These are phyloP conservation scores for Verticillium nonalfalfae DNA, from an alignment of 2,329 filamentous ascomycete genomes.

Conservation along the genomic window DNA sequence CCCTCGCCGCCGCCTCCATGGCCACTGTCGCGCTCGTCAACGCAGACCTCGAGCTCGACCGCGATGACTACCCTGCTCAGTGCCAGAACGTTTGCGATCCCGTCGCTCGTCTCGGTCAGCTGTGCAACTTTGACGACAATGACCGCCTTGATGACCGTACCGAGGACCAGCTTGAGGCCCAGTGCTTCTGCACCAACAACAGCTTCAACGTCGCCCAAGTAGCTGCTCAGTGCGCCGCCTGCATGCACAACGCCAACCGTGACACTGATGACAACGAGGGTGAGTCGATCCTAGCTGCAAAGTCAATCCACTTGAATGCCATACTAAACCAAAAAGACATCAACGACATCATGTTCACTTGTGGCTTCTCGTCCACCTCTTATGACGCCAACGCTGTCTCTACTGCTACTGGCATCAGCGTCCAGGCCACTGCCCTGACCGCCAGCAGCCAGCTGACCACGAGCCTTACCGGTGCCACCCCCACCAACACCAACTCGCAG, in stretches of 20 bases:
- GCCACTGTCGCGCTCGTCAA: conserved; percentile 7
- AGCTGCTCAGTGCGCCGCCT: conserved; percentile 20
- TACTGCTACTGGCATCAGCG: conserved; percentile 9
- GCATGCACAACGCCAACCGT: conserved; percentile 8
- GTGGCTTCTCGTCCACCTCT: conserved; percentile 12
- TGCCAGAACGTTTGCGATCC: conserved; percentile 12
- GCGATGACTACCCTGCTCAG: conserved; percentile 12
- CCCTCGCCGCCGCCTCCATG: conserved; percentile 6
- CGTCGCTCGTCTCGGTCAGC: conserved; percentile 8
- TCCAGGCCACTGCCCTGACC: conserved; percentile 9
- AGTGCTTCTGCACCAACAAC: conserved; percentile 33
- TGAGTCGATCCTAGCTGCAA: neutral
- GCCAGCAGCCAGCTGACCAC: conserved; percentile 11
- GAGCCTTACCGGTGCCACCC: conserved; percentile 3
- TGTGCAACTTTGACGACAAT: conserved; percentile 13
- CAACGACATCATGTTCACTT: conserved; percentile 12
- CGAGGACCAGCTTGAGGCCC: conserved; percentile 27
- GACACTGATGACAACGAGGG: conserved; percentile 7
- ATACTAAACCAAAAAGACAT: conserved; percentile 5
- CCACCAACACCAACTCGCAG: neutral
- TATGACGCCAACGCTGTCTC: conserved; percentile 3
- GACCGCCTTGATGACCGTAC: conserved; percentile 20
- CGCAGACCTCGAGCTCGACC: conserved; percentile 11
- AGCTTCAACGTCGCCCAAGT: conserved; percentile 30
- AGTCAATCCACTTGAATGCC: neutral